Evolutionary conservation across 371 early-diverging fungal species (phyloP).

Genomic region (Mortierella sp.): DNA sequence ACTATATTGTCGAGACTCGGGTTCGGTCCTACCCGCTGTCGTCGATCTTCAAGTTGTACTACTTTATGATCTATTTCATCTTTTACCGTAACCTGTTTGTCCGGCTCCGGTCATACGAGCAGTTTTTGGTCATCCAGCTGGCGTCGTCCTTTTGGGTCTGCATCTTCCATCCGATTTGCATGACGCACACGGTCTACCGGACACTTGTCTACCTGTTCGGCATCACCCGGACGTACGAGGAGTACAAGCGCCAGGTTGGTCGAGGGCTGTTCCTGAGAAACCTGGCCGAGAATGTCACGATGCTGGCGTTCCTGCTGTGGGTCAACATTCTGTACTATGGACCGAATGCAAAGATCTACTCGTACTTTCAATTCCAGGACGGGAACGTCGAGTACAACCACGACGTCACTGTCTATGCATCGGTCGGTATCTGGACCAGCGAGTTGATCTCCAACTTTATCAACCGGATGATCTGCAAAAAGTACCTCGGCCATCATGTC

Average conservation of each 20-base stretch:
- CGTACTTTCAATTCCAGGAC: constrained; percentile 75
- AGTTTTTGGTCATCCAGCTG: constrained; percentile 74
- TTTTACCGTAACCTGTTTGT: constrained; percentile 85
- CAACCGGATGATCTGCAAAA: constrained; percentile 67
- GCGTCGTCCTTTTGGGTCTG: constrained; percentile 82
- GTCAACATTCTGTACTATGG: constrained; percentile 78
- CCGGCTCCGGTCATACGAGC: constrained; percentile 73
- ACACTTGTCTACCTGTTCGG: constrained; percentile 65
- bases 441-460: constrained; percentile 74
- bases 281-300: constrained; percentile 83
- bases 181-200: constrained; percentile 70
- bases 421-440: constrained; percentile 72
- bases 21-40: constrained; percentile 78
- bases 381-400: constrained; percentile 61
- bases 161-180: constrained; percentile 78
- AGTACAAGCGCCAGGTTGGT: constrained; percentile 76
- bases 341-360: constrained; percentile 74
- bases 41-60: constrained; percentile 78
- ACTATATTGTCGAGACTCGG: constrained; percentile 73
- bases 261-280: constrained; percentile 79
- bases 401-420: constrained; percentile 68
- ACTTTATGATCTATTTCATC: constrained; percentile 83
- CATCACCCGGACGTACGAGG: constrained; percentile 69
- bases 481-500: constrained; percentile 65
- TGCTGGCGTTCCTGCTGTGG: constrained; percentile 82